Conservation (phyloP, 2,329 filamentous ascomycete species). For the Fusarium sp. region DNA sequence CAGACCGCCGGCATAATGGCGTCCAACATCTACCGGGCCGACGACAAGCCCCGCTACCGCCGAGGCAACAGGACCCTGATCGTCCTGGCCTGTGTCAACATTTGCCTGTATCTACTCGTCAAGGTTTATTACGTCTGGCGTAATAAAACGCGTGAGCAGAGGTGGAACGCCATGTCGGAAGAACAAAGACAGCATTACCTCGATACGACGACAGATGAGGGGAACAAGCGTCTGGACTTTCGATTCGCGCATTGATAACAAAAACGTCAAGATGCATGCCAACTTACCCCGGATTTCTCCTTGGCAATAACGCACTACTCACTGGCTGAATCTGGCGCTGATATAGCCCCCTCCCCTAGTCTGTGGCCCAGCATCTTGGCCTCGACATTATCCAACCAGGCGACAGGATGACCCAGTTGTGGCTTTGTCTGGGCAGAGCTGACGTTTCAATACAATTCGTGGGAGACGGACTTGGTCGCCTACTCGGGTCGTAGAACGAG, state of each 20-base stretch:
- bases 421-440: neutral
- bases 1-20: slow-evolving; percentile 60
- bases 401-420: neutral
- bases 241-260: slow-evolving; percentile 24
- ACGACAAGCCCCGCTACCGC: slow-evolving; percentile 57
- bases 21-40: slow-evolving; percentile 60
- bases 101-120: slow-evolving; percentile 53
- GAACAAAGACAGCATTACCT: slow-evolving; percentile 12
- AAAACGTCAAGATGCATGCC: slow-evolving; percentile 3
- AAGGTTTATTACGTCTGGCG: slow-evolving; percentile 56
- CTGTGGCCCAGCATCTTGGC: neutral
- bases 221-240: slow-evolving; percentile 26
- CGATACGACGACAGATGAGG: slow-evolving; percentile 22
- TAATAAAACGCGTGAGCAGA: slow-evolving; percentile 42
- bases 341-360: neutral
- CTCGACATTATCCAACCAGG: neutral
- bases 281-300: slow-evolving; percentile 13
- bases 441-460: neutral
- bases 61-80: slow-evolving; percentile 57
- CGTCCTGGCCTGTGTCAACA: slow-evolving; percentile 40
- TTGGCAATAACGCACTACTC: neutral
- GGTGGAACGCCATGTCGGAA: slow-evolving; percentile 22
- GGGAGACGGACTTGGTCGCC: neutral
- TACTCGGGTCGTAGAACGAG: slow-evolving; percentile 4
- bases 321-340: neutral